A percentile compares a stretch with the other conserved stretches of the same genome.
Conservation (phyloP, 2,329 filamentous ascomycete genomes). For the Eurotiales sp. region DNA sequence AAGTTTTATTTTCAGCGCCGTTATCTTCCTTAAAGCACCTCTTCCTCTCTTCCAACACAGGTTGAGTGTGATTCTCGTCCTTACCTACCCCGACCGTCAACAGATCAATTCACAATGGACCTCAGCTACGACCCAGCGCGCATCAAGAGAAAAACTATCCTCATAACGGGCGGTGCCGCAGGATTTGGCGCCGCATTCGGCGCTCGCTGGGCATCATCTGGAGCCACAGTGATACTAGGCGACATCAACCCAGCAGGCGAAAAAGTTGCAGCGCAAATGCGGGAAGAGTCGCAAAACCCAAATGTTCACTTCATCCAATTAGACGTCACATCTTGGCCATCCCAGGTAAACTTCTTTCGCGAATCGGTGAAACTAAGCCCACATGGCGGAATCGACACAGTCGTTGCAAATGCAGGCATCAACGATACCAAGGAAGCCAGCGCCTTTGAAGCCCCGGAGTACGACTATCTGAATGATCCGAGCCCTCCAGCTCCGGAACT, state of each 20-base stretch:
- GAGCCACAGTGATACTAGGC: constrained; percentile 60
- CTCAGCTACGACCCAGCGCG: constrained; percentile 11
- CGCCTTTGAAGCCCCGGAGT: constrained; percentile 46
- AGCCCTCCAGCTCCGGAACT: constrained; percentile 50
- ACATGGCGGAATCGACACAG: constrained; percentile 56
- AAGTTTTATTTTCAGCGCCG: too few relatives aligned
- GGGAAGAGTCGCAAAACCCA: constrained; percentile 56
- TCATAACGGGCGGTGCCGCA: constrained; percentile 63
- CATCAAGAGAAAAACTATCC: constrained; percentile 48
- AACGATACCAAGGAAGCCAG: constrained; percentile 35
- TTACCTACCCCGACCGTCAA: too few relatives aligned
- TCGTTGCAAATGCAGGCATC: constrained; percentile 66
- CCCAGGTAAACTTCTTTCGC: constrained; percentile 62
- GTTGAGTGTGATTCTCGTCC: too few relatives aligned
- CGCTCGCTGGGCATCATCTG: constrained; percentile 51
- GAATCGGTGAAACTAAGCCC: constrained; percentile 53
- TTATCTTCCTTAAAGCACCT: too few relatives aligned
- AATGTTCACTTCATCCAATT: constrained; percentile 51
- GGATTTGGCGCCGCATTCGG: constrained; percentile 57
- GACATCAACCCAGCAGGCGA: constrained; percentile 58
- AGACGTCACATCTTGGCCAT: constrained; percentile 63
- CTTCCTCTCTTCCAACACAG: too few relatives aligned
- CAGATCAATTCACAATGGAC: constrained; percentile 5
- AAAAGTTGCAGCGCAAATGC: constrained; percentile 55
- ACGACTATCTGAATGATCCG: constrained; percentile 24